Base-by-base conservation (phyloP, 2,329 filamentous ascomycete genomes). In the Botrytis hyacinthi region DNA sequence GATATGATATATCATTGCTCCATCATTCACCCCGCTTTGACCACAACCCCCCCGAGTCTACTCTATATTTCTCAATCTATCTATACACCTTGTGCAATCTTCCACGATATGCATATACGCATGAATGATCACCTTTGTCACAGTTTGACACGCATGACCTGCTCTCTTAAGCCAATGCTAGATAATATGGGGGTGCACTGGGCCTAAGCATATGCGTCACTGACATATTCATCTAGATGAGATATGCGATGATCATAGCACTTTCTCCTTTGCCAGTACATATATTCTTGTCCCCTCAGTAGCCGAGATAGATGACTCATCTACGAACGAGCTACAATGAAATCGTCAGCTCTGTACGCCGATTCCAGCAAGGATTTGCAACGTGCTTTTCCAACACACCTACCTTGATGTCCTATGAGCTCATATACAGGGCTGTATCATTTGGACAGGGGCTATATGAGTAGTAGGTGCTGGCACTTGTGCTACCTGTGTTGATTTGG, bases 211-310 rank as follows among this genome's bases (percentile, higher is more conserved):
- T 18, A 5, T 20, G 9, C 40, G 35, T 42, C 29, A 42, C 42
- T 9, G 46, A n/a, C 12, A 57, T 57, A 12, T 32, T 32, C 9
- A 42, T 37, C 18, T 62, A 35, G 40, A 26, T 62, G n/a, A 67
- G 29, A 42, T 40, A 60, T 68, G 70, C 62, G 35, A 68, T 20
- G 40, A 68, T 60, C 57, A 40, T 68, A 68, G 42, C 62, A 68
- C 51, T 59, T 46, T 9, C 12, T 37, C 10, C 20, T 57, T 32
- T 42, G 10, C 5, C n/a, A 42, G 40, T 32, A 32, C 14, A 57
- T 12, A 32, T 12, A 32, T 40, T 57, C 48, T 68, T 68, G 37
- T 57, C 18, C 46, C 42, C 32, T 42, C 35, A 16, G 18, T 57
- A 57, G 48, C 66, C 35, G 26, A 42, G 18, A 68, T 48, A 32